Evolutionary conservation across 352 stramenopile species (phyloP).

Genomic region (Pythium guiyangense): DNA sequence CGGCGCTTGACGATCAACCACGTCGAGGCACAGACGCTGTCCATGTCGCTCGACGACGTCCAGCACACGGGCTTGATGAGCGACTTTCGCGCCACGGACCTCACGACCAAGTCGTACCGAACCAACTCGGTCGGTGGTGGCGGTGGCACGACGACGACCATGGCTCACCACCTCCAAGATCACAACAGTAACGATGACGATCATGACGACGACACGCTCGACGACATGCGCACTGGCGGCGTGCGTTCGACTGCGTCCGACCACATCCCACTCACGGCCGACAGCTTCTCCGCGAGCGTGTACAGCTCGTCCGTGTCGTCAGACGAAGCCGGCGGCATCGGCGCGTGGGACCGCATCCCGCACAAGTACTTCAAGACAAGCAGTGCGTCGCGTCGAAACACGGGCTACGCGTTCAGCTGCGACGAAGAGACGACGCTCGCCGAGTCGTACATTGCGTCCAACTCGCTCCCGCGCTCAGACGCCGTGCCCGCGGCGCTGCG

Average conservation of each 20-base stretch:
- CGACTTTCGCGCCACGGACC: constrained; percentile 48
- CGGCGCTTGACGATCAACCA: constrained; percentile 69
- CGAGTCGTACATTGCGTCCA: constrained; percentile 83
- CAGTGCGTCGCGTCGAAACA: constrained; percentile 40
- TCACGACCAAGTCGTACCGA: constrained; percentile 29
- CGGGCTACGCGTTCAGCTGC: constrained; percentile 78
- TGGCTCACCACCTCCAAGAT: constrained; percentile 14
- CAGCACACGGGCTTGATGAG: constrained; percentile 37
- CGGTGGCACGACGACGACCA: background rate
- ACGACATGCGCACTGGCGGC: background rate
- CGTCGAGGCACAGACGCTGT: constrained; percentile 67
- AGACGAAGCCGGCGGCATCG: constrained; percentile 29
- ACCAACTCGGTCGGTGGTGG: constrained; percentile 13
- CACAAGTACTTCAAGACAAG: constrained; percentile 31
- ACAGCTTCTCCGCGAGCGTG: constrained; percentile 63
- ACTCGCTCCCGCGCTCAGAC: constrained; percentile 63
- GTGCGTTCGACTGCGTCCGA: constrained; percentile 18
- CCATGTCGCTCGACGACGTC: constrained; percentile 76
- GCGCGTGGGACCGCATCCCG: constrained; percentile 34
- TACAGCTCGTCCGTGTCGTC: constrained; percentile 51
- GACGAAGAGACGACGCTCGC: constrained; percentile 79
- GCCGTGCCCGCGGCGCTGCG: constrained; percentile 57
- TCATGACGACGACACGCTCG: constrained; percentile 8
- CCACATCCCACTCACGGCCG: constrained; percentile 21
- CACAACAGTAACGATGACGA: constrained; percentile 5